Conservation (phyloP, 225 moss, liverwort and hornwort species). For the Sphagnum contortum region DNA sequence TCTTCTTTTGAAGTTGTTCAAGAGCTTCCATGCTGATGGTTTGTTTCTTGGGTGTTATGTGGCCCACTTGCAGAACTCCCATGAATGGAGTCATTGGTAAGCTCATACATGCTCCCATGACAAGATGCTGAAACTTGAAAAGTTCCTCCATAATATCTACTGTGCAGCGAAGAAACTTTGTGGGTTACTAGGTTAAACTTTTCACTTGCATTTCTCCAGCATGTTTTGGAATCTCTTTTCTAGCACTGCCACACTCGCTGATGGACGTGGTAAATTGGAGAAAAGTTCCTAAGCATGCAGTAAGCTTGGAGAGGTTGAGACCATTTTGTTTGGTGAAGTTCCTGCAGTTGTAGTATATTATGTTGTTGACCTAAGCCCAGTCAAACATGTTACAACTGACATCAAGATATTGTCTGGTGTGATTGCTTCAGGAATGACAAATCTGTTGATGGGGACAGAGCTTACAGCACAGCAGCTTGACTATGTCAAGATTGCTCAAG, state of each 20-base stretch:
- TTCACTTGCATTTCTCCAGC: too few species aligned
- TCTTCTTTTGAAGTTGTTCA: background rate
- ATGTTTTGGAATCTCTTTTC: too few species aligned
- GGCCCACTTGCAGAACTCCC: constrained; percentile 55
- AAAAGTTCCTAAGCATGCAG: too few species aligned
- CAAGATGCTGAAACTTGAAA: background rate
- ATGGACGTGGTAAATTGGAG: too few species aligned
- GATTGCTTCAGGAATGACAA: constrained; percentile 67
- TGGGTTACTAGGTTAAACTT: too few species aligned
- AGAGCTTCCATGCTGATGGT: background rate
- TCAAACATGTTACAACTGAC: too few species aligned
- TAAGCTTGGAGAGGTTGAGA: too few species aligned
- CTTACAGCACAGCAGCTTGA: constrained; percentile 76
- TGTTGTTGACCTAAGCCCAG: too few species aligned
- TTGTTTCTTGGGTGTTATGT: constrained; percentile 9
- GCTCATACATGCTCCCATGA: constrained; percentile 2
- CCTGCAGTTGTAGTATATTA: too few species aligned
- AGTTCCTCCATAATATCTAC: background rate
- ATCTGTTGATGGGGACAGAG: constrained; percentile 85
- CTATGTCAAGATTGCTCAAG: constrained; percentile 86
- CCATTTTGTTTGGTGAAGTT: too few species aligned
- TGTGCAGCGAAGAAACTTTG: too few species aligned
- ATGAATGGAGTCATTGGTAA: constrained; percentile 98
- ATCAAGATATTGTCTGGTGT: background rate
- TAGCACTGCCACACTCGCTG: too few species aligned